These are phyloP conservation scores for Pythium monospermum DNA, from an alignment of 352 stramenopile species.

Conservation along the genomic window DNA sequence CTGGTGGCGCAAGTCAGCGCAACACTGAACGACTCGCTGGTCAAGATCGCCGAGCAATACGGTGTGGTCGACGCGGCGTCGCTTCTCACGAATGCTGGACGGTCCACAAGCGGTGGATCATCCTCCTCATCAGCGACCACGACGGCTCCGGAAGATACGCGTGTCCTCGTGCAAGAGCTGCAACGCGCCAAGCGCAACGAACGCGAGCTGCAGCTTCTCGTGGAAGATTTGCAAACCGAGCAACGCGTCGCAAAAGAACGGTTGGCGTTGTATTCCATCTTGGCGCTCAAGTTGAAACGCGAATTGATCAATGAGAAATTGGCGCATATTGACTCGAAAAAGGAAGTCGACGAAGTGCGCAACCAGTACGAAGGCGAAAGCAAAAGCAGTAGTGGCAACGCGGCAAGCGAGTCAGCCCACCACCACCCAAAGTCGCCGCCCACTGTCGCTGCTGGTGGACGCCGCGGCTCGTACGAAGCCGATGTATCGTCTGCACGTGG, in stretches of 20 bases:
- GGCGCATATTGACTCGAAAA: slow-evolving; percentile 65
- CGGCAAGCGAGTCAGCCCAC: too few relatives aligned
- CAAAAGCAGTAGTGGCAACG: slow-evolving; percentile 3
- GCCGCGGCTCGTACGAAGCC: slow-evolving; percentile 18
- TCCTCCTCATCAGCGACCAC: too few relatives aligned
- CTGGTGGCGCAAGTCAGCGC: slow-evolving; percentile 18
- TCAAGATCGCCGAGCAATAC: slow-evolving; percentile 18
- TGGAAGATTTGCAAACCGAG: slow-evolving; percentile 52
- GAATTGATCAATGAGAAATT: slow-evolving; percentile 75
- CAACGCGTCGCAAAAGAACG: slow-evolving; percentile 48
- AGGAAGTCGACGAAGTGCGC: slow-evolving; percentile 53
- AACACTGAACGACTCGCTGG: slow-evolving; percentile 13
- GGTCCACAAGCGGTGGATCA: too few relatives aligned
- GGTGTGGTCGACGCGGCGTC: slow-evolving; percentile 13
- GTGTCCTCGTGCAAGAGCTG: slow-evolving; percentile 22
- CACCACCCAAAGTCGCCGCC: slow-evolving; percentile 26
- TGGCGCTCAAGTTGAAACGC: slow-evolving; percentile 62
- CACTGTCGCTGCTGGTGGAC: neutral
- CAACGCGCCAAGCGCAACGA: slow-evolving; percentile 16
- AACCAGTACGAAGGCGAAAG: slow-evolving; percentile 20
- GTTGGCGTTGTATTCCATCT: slow-evolving; percentile 44
- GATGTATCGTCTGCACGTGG: neutral
- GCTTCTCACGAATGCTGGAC: neutral
- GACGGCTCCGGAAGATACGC: slow-evolving; percentile 10
- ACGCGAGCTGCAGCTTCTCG: slow-evolving; percentile 25